Conservation (phyloP, 2,329 filamentous ascomycete genomes). For the Periconia sp. region DNA sequence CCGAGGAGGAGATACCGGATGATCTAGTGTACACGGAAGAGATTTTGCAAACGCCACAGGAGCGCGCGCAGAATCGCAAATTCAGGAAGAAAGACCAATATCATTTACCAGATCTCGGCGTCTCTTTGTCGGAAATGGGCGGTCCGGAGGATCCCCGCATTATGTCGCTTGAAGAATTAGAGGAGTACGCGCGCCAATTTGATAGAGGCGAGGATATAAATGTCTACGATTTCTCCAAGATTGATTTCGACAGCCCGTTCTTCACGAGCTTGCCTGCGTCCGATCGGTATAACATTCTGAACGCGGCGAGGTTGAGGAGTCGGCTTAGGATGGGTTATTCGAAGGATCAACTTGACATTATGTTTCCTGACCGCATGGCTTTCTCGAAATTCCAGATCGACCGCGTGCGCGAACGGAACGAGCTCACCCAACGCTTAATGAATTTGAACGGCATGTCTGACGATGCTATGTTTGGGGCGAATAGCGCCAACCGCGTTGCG, state of each 20-base stretch:
- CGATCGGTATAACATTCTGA: constrained; percentile 96
- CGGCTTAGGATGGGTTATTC: constrained; percentile 93
- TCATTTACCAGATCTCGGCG: constrained; percentile 85
- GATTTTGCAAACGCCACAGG: constrained; percentile 76
- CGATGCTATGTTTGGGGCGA: constrained; percentile 69
- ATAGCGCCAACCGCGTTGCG: constrained; percentile 71
- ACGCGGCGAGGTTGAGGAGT: constrained; percentile 87
- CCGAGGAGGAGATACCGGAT: constrained; percentile 72
- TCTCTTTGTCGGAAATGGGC: constrained; percentile 82
- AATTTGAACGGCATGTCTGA: constrained; percentile 88
- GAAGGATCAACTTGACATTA: constrained; percentile 92
- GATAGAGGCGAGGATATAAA: constrained; percentile 87
- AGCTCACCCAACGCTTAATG: constrained; percentile 94
- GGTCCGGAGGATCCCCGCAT: constrained; percentile 90
- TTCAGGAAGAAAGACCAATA: constrained; percentile 96
- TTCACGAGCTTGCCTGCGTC: constrained; percentile 88
- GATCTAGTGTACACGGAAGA: constrained; percentile 92
- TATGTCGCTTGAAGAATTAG: constrained; percentile 93
- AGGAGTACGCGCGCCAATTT: constrained; percentile 93
- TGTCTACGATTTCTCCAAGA: constrained; percentile 94
- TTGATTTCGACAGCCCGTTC: constrained; percentile 95
- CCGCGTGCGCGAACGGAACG: constrained; percentile 87
- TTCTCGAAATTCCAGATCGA: constrained; percentile 98
- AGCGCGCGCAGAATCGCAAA: constrained; percentile 74
- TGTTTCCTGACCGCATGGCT: constrained; percentile 98